Percentiles rank a stretch among this genome's conserved stretches.
These are phyloP conservation scores for Globisporangium recalcitrans DNA, from an alignment of 352 stramenopile species.

Conservation along the genomic window DNA sequence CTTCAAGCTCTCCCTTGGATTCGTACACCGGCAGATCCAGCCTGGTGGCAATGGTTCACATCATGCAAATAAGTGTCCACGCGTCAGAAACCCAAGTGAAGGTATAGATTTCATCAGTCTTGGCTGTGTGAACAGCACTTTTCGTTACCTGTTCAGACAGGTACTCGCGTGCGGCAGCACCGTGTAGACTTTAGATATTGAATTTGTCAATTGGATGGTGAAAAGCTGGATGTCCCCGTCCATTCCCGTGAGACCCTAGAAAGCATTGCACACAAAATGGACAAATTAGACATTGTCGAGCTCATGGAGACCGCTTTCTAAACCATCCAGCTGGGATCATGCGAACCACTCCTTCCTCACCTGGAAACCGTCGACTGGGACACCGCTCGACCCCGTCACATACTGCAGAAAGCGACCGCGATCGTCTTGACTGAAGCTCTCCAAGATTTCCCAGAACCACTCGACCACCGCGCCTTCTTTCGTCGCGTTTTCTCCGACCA, in stretches of 20 bases:
- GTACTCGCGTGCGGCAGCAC: slow-evolving; percentile 72
- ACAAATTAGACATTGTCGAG: neutral
- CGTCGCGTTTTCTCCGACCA: slow-evolving; percentile 21
- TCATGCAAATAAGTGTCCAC: neutral
- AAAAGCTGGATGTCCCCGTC: slow-evolving; percentile 70
- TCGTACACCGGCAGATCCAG: slow-evolving; percentile 73
- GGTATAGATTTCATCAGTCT: neutral
- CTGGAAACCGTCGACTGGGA: slow-evolving; percentile 80
- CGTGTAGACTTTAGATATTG: slow-evolving; percentile 39
- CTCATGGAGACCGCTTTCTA: neutral
- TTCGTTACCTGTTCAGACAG: slow-evolving; percentile 67
- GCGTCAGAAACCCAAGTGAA: neutral
- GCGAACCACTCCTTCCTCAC: slow-evolving; percentile 13
- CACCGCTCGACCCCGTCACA: slow-evolving; percentile 72
- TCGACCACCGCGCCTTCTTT: slow-evolving; percentile 43
- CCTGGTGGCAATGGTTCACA: slow-evolving; percentile 23
- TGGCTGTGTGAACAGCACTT: neutral
- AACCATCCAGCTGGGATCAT: neutral
- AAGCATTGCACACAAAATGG: neutral
- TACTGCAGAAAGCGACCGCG: slow-evolving; percentile 77
- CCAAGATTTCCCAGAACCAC: slow-evolving; percentile 82
- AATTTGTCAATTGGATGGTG: slow-evolving; percentile 60
- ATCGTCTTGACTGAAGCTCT: slow-evolving; percentile 50
- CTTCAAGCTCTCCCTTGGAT: slow-evolving; percentile 88
- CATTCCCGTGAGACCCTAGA: slow-evolving; percentile 61